phyloP scores from a whole-genome alignment of 768 basidiomycete species.

The Gloeopeniophorella convolvens region DNA sequence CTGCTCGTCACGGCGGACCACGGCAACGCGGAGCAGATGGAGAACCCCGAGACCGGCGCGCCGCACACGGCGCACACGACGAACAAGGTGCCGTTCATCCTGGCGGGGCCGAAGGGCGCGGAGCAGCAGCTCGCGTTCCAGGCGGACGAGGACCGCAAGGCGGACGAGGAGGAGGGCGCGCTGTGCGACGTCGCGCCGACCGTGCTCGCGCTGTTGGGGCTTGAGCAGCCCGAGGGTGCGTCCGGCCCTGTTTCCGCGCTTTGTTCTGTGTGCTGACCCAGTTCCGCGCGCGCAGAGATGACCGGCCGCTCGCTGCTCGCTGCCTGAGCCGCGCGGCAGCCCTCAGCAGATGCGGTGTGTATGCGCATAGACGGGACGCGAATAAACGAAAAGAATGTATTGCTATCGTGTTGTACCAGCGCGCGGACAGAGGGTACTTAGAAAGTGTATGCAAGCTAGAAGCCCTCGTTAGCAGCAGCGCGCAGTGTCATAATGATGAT shows the following conservation, averaged over 20 bases:
- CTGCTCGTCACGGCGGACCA: slow-evolving; percentile 89
- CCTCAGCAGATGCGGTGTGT: not conserved
- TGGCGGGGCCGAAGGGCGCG: slow-evolving; percentile 50
- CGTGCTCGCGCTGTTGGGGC: slow-evolving; percentile 68
- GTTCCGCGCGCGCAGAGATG: slow-evolving; percentile 34
- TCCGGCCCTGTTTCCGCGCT: not conserved
- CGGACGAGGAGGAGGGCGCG: slow-evolving; percentile 61
- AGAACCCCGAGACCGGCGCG: slow-evolving; percentile 71
- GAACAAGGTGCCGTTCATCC: slow-evolving; percentile 87
- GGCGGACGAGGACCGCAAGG: slow-evolving; percentile 43
- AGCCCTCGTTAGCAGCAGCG: too few species aligned
- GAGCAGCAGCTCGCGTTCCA: slow-evolving; percentile 48
- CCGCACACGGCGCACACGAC: slow-evolving; percentile 93
- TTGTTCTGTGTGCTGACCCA: not conserved
- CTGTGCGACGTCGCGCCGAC: slow-evolving; percentile 91
- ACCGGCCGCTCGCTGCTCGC: slow-evolving; percentile 49
- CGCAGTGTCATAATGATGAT: too few species aligned
- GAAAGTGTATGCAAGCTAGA: too few species aligned
- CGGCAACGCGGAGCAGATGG: slow-evolving; percentile 95
- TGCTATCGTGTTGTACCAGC: too few species aligned
- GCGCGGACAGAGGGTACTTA: too few species aligned
- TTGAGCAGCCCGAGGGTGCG: slow-evolving; percentile 65
- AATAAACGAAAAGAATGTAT: not conserved
- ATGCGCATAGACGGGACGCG: not conserved
- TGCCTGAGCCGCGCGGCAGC: not conserved